Evolutionary conservation across 768 basidiomycete species (phyloP).

Genomic region (Macrolepiota albuminosa): DNA sequence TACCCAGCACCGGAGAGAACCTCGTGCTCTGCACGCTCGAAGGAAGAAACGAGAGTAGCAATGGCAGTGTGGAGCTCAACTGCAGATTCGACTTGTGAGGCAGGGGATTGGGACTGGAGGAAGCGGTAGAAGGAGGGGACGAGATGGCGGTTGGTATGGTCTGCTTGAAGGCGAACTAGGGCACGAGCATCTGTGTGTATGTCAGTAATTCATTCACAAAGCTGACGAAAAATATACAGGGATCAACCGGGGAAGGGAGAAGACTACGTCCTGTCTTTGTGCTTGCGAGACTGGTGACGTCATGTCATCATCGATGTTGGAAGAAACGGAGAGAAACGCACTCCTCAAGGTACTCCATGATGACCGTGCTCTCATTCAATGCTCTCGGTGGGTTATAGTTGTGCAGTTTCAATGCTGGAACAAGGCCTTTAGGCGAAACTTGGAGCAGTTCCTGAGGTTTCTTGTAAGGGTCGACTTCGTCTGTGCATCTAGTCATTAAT

Average conservation of each 20-base stretch:
- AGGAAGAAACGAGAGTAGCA: constrained; percentile 43
- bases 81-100: constrained; percentile 45
- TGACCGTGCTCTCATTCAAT: constrained; percentile 76
- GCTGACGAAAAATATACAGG: constrained; percentile 39
- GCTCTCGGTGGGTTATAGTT: constrained; percentile 50
- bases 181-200: constrained; percentile 53
- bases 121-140: constrained; percentile 74
- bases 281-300: constrained; percentile 40
- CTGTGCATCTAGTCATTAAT: not conserved
- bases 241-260: constrained; percentile 51
- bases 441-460: constrained; percentile 78
- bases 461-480: constrained; percentile 16
- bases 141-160: constrained; percentile 59
- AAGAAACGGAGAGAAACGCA: constrained; percentile 24
- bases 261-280: constrained; percentile 44
- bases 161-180: constrained; percentile 61
- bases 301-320: not conserved
- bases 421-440: constrained; percentile 62
- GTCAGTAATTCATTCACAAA: not conserved
- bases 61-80: constrained; percentile 51
- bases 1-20: constrained; percentile 34
- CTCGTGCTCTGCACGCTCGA: constrained; percentile 51
- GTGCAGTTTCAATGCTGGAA: constrained; percentile 52
- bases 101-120: constrained; percentile 61
- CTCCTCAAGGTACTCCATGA: constrained; percentile 79